Evolutionary conservation across 345 rosid genomes (phyloP), one percentile per base, ranked within the genome.

Genomic region (Balakata baccata): DNA sequence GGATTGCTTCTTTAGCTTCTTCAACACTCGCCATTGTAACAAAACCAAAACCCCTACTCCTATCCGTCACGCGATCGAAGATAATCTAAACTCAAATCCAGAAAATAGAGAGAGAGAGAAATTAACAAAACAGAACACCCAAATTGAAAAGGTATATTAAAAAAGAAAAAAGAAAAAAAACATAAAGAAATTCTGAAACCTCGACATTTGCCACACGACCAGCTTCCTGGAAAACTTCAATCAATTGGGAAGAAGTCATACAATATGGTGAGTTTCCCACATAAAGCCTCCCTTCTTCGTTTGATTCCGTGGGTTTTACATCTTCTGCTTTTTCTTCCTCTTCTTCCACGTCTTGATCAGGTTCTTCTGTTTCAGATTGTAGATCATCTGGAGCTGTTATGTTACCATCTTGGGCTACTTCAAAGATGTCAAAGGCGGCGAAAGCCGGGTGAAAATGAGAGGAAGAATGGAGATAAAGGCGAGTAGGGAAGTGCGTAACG

Each of bases 11-110:
- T 64, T 90, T 83, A 66, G 99, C 99, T 80, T 92, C 96, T 60
- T 90, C 90, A 49, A 82, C 73, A 75, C 79, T 87, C 61, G 64
- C 91, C 99, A 95, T 89, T 3, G 94, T 85, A 6, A 92, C 92
- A 76, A 95, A 92, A 13, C 86, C 99, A 69, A 95, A 95, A 7
- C 98, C 99, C 74, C 99, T 90, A 92, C 99, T 95, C 86, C 98
- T 88, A 72, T 91, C 97, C 7, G 93, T 92, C 11, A 86, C 90
- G 77, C 91, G 84, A 84, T 90, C 89, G 64, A 87, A 86, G 9
- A 92, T 94, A 80, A 90, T 85, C 99, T 95, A 70, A 37, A 66
- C 47, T 12, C 41, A 25, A 54, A 68, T 47, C 16, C 41, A 76
- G 23, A 47, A 53, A 47, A 47, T 51, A 47, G 18, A 20, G 39